Base-by-base conservation (phyloP, 192 early-diverging fungal genomes). In the Dispira simplex region DNA sequence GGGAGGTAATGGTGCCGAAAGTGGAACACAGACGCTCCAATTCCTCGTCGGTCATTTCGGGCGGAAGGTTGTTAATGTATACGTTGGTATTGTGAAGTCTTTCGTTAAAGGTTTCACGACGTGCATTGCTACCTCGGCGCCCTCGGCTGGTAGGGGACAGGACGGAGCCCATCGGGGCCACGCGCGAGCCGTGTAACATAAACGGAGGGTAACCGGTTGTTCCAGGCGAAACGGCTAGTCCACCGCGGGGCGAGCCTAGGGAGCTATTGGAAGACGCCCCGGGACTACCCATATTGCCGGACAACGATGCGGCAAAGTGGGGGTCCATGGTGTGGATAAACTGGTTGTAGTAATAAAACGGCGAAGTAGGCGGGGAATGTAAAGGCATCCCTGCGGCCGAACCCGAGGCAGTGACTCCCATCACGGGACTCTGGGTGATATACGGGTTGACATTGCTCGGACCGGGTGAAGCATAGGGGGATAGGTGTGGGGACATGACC, bases 21-120 rank as follows among this genome's bases (percentile, higher is more conserved):
- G 73, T 67, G 46, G 65, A 58, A 44, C 86, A 84, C 74, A 93
- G 76, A 6, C 67, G 68, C 47, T 76, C 71, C 57, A 93, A 76
- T 20, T 64, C 67, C 18, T 84, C 82, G 70, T 93, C 91, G 3
- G 82, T 85, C 63, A 80, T 84, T 13, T 76, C 74, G 26, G 78
- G 68, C 21, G 80, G 71, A n/a, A 91, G 67, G 49, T 85, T 86
- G 68, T 88, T 79, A 65, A 93, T 84, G 65, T 93, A 93, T 46
- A 93, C 78, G 66, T 93, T 93, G 46, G 80, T 81, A 23, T 73
- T 78, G 53, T 77, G 18, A 14, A 18, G 58, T 8, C 4, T 16
- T 0, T 9, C 10, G 18, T 43, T 32, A 14, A 16, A 60, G 13
- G 2, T 32, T 12, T 14, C 32, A 14, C 43, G 27, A 12, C 32